These are phyloP conservation scores for Talaromyces ruber DNA, from an alignment of 495 filamentous ascomycete genomes.

Conservation along the genomic window DNA sequence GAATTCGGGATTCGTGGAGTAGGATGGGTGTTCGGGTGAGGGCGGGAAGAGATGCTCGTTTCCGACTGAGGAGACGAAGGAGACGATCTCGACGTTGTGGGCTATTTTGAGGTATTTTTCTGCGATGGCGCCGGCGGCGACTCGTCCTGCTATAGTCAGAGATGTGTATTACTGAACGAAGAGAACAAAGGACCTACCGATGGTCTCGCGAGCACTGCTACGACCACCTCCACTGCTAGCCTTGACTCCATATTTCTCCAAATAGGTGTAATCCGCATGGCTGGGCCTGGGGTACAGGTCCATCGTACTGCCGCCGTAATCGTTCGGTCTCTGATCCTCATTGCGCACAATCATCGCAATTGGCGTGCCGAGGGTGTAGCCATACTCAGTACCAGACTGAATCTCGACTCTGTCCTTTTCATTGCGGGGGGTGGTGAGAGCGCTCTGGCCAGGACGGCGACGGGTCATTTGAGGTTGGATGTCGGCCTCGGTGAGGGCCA, in stretches of 20 bases:
- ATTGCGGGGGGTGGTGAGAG: constrained; percentile 83
- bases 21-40: constrained; percentile 60
- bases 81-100: constrained; percentile 82
- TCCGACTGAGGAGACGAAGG: constrained; percentile 84
- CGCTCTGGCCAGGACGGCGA: constrained; percentile 81
- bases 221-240: constrained; percentile 87
- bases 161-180: constrained; percentile 9
- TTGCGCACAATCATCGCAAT: constrained; percentile 85
- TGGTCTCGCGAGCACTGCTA: constrained; percentile 89
- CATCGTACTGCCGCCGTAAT: constrained; percentile 89
- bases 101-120: constrained; percentile 83
- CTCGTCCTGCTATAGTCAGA: constrained; percentile 46
- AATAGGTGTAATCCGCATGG: constrained; percentile 95
- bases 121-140: constrained; percentile 89
- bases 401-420: constrained; percentile 91
- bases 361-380: constrained; percentile 85
- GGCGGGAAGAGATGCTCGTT: constrained; percentile 76
- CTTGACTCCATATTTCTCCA: constrained; percentile 95
- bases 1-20: constrained; percentile 77
- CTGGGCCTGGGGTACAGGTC: constrained; percentile 83
- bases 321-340: constrained; percentile 88
- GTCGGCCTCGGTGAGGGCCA: constrained; percentile 78
- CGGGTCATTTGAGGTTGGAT: constrained; percentile 95
- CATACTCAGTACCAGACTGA: constrained; percentile 90
- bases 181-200: constrained; percentile 40